Evolutionary conservation across 768 basidiomycete species (phyloP).

Genomic region (Trametes gibbosa): DNA sequence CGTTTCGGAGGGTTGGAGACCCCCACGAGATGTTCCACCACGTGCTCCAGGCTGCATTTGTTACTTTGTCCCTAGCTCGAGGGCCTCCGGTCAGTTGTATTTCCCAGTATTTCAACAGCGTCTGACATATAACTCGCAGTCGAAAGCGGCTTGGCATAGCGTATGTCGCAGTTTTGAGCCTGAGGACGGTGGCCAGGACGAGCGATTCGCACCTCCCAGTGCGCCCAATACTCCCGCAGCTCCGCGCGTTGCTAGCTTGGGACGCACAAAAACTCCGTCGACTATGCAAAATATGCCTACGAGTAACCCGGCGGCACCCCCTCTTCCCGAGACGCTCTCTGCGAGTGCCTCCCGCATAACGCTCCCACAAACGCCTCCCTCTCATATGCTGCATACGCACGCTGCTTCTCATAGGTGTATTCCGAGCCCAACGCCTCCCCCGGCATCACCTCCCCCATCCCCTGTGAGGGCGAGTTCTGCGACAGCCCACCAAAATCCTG

Average conservation of each 20-base stretch:
- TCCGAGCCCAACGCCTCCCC: no score
- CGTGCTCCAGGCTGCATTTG: conserved; percentile 41
- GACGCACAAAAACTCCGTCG: neutral
- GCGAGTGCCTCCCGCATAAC: no score
- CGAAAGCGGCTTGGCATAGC: neutral
- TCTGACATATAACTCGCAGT: neutral
- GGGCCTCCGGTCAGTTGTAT: conserved; percentile 25
- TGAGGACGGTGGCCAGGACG: neutral
- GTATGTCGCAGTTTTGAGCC: neutral
- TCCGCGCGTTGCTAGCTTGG: neutral
- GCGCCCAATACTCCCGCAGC: neutral
- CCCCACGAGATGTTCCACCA: conserved; percentile 49
- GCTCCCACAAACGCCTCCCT: no score
- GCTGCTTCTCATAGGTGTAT: no score
- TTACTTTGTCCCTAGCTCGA: conserved; percentile 33
- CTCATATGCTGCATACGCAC: no score
- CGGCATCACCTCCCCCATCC: no score
- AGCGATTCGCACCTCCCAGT: neutral
- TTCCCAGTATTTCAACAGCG: neutral
- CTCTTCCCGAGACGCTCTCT: no score
- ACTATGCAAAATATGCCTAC: neutral
- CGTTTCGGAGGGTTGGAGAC: conserved; percentile 39
- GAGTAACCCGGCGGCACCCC: no score
- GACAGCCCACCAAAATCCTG: no score
- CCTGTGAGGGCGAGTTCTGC: no score